These are phyloP conservation scores for Talaromyces marneffei DNA, from an alignment of 2,329 filamentous ascomycete genomes.

Conservation along the genomic window DNA sequence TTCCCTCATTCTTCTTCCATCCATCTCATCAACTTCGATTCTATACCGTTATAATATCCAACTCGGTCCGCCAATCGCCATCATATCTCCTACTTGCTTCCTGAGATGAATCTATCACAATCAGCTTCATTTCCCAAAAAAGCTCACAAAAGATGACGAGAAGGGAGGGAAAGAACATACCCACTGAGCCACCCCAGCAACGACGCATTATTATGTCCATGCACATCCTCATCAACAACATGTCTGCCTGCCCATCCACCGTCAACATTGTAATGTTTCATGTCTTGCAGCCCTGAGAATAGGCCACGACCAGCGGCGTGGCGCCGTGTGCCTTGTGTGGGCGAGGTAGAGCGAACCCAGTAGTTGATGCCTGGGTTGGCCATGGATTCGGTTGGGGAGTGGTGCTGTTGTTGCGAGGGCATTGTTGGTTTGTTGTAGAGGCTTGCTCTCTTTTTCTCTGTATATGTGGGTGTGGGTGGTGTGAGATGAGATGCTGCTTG, in stretches of 20 bases:
- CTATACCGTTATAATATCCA: not conserved
- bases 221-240: slow-evolving; percentile 17
- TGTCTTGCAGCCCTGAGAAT: slow-evolving; percentile 35
- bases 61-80: not conserved
- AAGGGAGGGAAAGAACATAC: slow-evolving; percentile 1
- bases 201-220: not conserved
- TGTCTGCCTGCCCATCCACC: slow-evolving; percentile 30
- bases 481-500: not conserved
- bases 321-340: slow-evolving; percentile 19
- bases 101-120: slow-evolving; percentile 1
- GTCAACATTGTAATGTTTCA: slow-evolving; percentile 36
- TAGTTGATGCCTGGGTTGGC: slow-evolving; percentile 22
- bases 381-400: slow-evolving; percentile 25
- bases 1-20: not conserved
- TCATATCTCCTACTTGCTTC: not conserved
- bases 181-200: slow-evolving; percentile 5
- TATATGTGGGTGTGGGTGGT: not conserved
- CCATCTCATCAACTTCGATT: too few species aligned
- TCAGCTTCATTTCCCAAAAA: not conserved
- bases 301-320: slow-evolving; percentile 32
- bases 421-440: not conserved
- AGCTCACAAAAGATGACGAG: not conserved
- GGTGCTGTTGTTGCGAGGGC: slow-evolving; percentile 21
- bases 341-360: slow-evolving; percentile 26
- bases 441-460: not conserved